Evolutionary conservation across 371 early-diverging fungal genomes (phyloP).

Genomic region (Apophysomyces elegans): DNA sequence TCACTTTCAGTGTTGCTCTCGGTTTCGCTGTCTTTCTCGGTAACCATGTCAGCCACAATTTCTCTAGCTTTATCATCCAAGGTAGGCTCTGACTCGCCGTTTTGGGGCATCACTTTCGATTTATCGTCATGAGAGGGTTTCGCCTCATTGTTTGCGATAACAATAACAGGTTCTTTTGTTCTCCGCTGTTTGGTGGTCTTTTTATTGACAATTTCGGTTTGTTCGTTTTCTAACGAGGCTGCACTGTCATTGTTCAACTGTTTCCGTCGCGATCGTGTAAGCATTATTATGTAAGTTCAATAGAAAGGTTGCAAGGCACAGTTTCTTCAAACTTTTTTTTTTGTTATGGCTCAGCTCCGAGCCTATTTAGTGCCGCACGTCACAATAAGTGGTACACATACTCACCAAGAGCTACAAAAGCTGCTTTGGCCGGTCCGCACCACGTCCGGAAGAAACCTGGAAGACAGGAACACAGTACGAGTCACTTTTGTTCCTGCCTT

Average conservation of each 20-base stretch:
- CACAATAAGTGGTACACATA: neutral
- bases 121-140: neutral
- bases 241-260: neutral
- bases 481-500: neutral
- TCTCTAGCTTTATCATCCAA: neutral
- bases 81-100: neutral
- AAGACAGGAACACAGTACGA: neutral
- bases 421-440: too few species aligned
- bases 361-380: neutral
- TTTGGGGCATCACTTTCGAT: neutral
- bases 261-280: conserved; percentile 1
- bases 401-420: too few species aligned
- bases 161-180: neutral
- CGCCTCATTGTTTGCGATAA: neutral
- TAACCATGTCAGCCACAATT: too few species aligned
- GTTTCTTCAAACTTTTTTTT: too few species aligned
- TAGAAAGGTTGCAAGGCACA: neutral
- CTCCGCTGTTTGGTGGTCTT: neutral
- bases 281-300: neutral
- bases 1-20: conserved; percentile 17
- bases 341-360: too few species aligned
- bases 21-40: conserved; percentile 13
- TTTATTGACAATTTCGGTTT: neutral
- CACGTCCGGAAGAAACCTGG: neutral
- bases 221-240: neutral